phyloP scores from a whole-genome alignment of 106 monocot species.

The Acorus gramineus region DNA sequence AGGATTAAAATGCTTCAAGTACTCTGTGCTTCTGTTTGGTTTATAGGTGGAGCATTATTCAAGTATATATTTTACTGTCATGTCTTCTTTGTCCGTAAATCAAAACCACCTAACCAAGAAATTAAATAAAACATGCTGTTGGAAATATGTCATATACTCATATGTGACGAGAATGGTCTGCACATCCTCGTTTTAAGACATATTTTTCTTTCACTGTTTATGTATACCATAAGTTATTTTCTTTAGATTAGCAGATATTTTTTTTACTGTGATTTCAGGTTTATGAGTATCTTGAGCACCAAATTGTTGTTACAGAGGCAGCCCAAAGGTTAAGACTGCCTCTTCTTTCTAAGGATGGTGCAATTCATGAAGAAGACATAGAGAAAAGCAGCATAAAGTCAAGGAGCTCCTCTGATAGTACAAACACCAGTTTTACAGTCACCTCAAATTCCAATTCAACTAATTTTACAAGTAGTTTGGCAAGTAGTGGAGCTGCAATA shows the following conservation, averaged over 20 bases:
- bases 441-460: constrained; percentile 51
- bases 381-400: constrained; percentile 63
- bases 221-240: neutral
- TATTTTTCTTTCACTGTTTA: no score
- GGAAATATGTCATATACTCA: no score
- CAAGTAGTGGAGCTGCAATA: constrained; percentile 22
- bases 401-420: constrained; percentile 69
- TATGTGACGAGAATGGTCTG: no score
- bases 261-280: constrained; percentile 33
- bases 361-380: constrained; percentile 82
- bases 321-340: constrained; percentile 95
- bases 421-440: constrained; percentile 47
- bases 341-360: constrained; percentile 83
- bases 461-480: constrained; percentile 26
- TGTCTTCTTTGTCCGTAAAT: no score
- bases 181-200: no score
- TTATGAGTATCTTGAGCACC: constrained; percentile 85
- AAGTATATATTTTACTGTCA: no score
- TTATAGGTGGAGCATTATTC: no score
- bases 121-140: no score
- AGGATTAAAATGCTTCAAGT: no score
- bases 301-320: constrained; percentile 70
- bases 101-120: no score
- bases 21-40: no score
- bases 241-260: neutral